Evolutionary conservation across 768 basidiomycete genomes (phyloP).

Genomic region (Peribolospora kevripleyi): DNA sequence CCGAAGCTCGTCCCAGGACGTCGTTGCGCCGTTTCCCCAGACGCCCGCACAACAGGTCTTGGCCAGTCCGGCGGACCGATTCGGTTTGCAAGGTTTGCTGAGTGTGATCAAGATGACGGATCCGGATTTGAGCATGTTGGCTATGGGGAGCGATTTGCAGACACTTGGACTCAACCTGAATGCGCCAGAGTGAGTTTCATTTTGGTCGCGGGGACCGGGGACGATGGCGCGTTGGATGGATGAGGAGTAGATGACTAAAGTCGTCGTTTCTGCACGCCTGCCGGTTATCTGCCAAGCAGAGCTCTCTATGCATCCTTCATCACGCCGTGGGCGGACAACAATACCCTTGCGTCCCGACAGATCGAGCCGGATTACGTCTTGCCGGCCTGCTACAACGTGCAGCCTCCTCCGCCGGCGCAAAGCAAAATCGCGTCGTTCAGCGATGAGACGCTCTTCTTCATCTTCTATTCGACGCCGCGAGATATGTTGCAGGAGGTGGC

Average conservation of each 20-base stretch:
- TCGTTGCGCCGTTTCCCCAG: conserved; percentile 31
- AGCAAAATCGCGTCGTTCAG: conserved; percentile 60
- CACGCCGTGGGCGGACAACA: conserved; percentile 86
- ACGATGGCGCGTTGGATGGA: too few species aligned
- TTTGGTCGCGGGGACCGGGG: not conserved
- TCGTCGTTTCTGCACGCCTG: conserved; percentile 1
- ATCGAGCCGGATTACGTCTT: conserved; percentile 83
- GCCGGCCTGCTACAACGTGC: conserved; percentile 77
- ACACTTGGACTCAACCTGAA: conserved; percentile 80
- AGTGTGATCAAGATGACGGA: conserved; percentile 63
- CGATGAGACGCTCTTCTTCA: conserved; percentile 92
- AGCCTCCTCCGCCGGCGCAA: conserved; percentile 60
- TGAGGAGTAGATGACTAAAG: too few species aligned
- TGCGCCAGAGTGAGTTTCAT: conserved; percentile 43
- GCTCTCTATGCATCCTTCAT: conserved; percentile 79
- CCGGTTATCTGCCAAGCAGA: conserved; percentile 22
- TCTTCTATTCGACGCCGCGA: conserved; percentile 84
- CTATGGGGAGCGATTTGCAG: conserved; percentile 72
- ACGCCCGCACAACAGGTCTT: conserved; percentile 85
- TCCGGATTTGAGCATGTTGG: conserved; percentile 52
- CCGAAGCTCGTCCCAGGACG: not conserved
- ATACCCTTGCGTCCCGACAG: conserved; percentile 38
- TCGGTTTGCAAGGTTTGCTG: conserved; percentile 69
- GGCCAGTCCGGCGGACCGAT: conserved; percentile 75
- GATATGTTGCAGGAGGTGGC: conserved; percentile 86